Conservation (phyloP, 2,329 filamentous ascomycete species). For the Diaporthe citrichinensis region DNA sequence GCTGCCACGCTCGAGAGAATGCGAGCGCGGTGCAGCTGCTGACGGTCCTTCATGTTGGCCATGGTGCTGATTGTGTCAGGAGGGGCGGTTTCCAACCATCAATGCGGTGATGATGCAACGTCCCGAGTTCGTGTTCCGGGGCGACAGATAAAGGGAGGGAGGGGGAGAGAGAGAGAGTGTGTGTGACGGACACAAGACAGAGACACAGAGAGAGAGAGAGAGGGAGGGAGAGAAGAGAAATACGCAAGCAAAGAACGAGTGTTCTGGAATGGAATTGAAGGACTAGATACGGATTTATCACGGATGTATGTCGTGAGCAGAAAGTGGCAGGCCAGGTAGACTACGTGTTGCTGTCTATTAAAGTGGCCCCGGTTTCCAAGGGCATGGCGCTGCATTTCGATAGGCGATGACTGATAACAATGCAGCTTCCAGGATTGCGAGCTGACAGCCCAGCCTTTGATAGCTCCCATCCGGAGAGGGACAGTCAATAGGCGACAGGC, state of each 20-base stretch:
- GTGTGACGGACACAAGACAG: constrained; percentile 3
- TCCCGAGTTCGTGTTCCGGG: background rate
- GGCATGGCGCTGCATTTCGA: constrained; percentile 22
- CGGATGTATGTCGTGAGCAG: constrained; percentile 3
- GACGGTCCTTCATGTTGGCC: constrained; percentile 61
- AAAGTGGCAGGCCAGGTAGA: constrained; percentile 2
- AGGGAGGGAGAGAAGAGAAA: background rate
- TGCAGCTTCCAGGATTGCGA: constrained; percentile 22
- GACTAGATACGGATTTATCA: constrained; percentile 15
- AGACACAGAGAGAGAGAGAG: background rate
- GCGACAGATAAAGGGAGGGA: background rate
- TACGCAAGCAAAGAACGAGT: constrained; percentile 8
- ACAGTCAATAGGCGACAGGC: background rate
- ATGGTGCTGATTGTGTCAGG: constrained; percentile 4
- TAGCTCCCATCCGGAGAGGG: constrained; percentile 5
- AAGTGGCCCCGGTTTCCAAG: constrained; percentile 22
- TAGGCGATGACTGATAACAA: constrained; percentile 32
- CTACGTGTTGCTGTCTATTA: constrained; percentile 28
- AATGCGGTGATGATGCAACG: constrained; percentile 7
- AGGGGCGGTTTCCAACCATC: constrained; percentile 12
- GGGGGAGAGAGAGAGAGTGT: background rate
- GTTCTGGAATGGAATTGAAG: constrained; percentile 7
- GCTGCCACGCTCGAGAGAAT: constrained; percentile 88
- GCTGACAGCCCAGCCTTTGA: constrained; percentile 29
- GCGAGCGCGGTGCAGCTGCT: constrained; percentile 73